phyloP scores from a whole-genome alignment of 345 rosid species.

The Hypericum androsaemum region DNA sequence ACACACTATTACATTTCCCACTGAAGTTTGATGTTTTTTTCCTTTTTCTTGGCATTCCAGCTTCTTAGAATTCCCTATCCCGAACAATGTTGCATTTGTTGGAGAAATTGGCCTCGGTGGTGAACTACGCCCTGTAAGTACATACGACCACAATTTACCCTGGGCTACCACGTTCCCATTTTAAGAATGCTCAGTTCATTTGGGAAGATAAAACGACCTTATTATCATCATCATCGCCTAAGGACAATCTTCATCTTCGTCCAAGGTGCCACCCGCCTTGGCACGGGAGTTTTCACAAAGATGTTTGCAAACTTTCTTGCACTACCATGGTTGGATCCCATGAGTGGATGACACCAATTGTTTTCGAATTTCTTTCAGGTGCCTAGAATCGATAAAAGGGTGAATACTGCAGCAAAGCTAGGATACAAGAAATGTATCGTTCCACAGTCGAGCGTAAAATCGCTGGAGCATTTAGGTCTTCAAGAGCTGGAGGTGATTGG shows the following conservation, averaged over 20 bases:
- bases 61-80: slow-evolving; percentile 89
- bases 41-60: slow-evolving; percentile 22
- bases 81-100: slow-evolving; percentile 63
- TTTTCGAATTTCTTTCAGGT: slow-evolving; percentile 32
- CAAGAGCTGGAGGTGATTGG: slow-evolving; percentile 43
- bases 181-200: no score
- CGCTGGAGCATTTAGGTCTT: slow-evolving; percentile 24
- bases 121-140: slow-evolving; percentile 65
- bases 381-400: slow-evolving; percentile 73
- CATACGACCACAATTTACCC: no score
- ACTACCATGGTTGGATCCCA: no score
- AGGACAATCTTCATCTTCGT: no score
- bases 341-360: background rate
- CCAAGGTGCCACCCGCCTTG: no score
- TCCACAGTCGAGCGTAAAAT: slow-evolving; percentile 49
- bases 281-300: no score
- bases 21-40: slow-evolving; percentile 1
- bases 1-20: background rate
- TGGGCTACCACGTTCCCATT: no score
- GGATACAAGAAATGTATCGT: slow-evolving; percentile 70
- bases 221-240: no score
- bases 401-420: slow-evolving; percentile 56
- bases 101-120: slow-evolving; percentile 90
- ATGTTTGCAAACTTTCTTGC: no score
- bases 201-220: no score